Evolutionary conservation across 768 basidiomycete species (phyloP).

Genomic region (Xerocomellus dryophilus): DNA sequence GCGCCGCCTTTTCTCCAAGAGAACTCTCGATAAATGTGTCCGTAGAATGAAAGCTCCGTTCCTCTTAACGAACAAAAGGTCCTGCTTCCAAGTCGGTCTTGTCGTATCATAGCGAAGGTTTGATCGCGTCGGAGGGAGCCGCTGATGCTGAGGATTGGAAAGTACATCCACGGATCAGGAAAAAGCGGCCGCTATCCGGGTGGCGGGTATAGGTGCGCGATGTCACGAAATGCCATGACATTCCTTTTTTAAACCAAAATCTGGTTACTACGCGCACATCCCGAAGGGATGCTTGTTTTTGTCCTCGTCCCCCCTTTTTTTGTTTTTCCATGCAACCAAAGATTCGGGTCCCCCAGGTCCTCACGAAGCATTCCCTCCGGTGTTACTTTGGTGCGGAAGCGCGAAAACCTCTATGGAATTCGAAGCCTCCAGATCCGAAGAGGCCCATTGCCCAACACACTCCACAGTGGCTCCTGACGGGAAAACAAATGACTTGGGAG

Average conservation of each 20-base stretch:
- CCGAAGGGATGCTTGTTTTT: not conserved
- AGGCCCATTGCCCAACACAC: slow-evolving; percentile 5
- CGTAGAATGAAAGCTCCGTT: slow-evolving; percentile 3
- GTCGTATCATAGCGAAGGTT: not conserved
- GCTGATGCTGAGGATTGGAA: slow-evolving; percentile 11
- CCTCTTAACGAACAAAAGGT: slow-evolving; percentile 3
- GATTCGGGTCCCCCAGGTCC: not conserved
- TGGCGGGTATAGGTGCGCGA: slow-evolving; percentile 7
- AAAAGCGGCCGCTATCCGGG: slow-evolving; percentile 2
- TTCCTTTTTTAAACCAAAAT: slow-evolving; percentile 2
- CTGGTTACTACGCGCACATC: slow-evolving; percentile 8
- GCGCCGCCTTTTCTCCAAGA: slow-evolving; percentile 20
- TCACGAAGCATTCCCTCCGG: slow-evolving; percentile 1
- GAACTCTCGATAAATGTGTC: slow-evolving; percentile 6
- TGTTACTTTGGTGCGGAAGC: slow-evolving; percentile 10
- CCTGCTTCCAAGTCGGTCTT: slow-evolving; percentile 8
- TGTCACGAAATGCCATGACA: slow-evolving; percentile 3
- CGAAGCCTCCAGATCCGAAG: slow-evolving; percentile 12
- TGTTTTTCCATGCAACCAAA: not conserved
- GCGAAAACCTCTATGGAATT: slow-evolving; percentile 11
- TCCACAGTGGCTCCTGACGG: not conserved
- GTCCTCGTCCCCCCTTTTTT: not conserved
- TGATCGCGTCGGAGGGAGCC: slow-evolving; percentile 16
- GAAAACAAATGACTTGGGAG: not conserved
- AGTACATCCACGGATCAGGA: slow-evolving; percentile 25